phyloP scores from a whole-genome alignment of 495 filamentous ascomycete genomes.

The Trypethelium eluteriae region DNA sequence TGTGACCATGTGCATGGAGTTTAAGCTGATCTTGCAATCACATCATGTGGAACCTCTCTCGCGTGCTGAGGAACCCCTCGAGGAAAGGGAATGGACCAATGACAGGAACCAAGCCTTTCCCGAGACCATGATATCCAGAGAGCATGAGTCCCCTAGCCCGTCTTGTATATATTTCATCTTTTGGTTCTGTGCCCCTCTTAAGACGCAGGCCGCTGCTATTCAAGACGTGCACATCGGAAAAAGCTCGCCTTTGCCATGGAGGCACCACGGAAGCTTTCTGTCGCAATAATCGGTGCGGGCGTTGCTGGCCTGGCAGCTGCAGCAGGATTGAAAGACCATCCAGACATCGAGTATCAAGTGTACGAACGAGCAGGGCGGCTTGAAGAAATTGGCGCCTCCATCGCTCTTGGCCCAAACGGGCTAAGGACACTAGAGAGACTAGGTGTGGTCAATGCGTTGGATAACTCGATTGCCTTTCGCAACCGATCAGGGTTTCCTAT shows the following conservation, averaged over 20 bases:
- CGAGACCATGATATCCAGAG: background rate
- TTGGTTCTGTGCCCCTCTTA: background rate
- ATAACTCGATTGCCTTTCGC: background rate
- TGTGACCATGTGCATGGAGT: background rate
- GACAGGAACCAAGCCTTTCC: background rate
- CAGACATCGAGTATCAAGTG: background rate
- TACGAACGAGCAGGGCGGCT: background rate
- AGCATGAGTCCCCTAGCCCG: background rate
- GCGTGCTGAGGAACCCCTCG: background rate
- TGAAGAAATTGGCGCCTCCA: background rate
- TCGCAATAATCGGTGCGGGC: background rate
- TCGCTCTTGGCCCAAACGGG: slow-evolving; percentile 3
- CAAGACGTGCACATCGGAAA: background rate
- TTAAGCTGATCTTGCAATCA: background rate
- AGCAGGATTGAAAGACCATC: background rate
- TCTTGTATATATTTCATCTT: background rate
- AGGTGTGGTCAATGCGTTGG: background rate
- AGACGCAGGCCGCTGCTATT: background rate
- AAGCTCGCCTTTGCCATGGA: background rate
- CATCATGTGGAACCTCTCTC: background rate
- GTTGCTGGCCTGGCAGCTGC: background rate
- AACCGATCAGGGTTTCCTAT: background rate
- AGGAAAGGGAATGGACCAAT: background rate
- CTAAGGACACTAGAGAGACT: slow-evolving; percentile 3
- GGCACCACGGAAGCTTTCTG: background rate